Percentiles rank a stretch among this genome's conserved stretches.
Evolutionary conservation across 495 filamentous ascomycete species (phyloP).

Genomic region (Aspergillus baeticus): DNA sequence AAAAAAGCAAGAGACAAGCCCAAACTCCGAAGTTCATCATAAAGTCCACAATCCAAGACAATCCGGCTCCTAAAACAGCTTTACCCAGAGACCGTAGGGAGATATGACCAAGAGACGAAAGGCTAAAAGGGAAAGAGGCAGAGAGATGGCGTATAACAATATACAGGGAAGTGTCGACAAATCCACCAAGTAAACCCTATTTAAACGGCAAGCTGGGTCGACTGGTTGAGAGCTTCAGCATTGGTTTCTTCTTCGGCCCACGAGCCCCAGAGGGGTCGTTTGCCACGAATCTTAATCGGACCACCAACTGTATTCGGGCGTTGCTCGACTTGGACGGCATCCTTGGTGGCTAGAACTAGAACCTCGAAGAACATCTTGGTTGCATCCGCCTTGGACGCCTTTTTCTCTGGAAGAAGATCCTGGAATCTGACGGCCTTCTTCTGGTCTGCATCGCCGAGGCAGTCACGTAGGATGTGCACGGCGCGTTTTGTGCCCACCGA

Average conservation of each 20-base stretch:
- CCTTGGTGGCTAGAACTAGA: slow-evolving; percentile 93
- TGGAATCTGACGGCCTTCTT: slow-evolving; percentile 87
- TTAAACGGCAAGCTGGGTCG: slow-evolving; percentile 30
- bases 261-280: slow-evolving; percentile 88
- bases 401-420: slow-evolving; percentile 78
- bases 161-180: slow-evolving; percentile 5
- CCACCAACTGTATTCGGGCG: slow-evolving; percentile 68
- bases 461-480: slow-evolving; percentile 88
- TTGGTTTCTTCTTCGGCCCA: slow-evolving; percentile 88
- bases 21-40: slow-evolving; percentile 19
- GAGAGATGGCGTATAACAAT: slow-evolving; percentile 7
- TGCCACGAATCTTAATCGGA: slow-evolving; percentile 76
- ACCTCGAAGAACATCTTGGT: slow-evolving; percentile 99
- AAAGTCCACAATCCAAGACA: slow-evolving; percentile 11
- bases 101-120: neutral
- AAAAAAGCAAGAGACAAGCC: slow-evolving; percentile 5
- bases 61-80: slow-evolving; percentile 3
- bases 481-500: slow-evolving; percentile 91
- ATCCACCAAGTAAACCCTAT: neutral
- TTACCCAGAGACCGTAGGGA: neutral
- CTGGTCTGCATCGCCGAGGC: slow-evolving; percentile 68
- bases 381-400: slow-evolving; percentile 79
- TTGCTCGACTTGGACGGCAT: slow-evolving; percentile 97
- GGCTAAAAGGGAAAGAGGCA: slow-evolving; percentile 3
- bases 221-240: slow-evolving; percentile 48